These are phyloP conservation scores for Cajanus cajan DNA, from an alignment of 306 rosid species.

Conservation along the genomic window DNA sequence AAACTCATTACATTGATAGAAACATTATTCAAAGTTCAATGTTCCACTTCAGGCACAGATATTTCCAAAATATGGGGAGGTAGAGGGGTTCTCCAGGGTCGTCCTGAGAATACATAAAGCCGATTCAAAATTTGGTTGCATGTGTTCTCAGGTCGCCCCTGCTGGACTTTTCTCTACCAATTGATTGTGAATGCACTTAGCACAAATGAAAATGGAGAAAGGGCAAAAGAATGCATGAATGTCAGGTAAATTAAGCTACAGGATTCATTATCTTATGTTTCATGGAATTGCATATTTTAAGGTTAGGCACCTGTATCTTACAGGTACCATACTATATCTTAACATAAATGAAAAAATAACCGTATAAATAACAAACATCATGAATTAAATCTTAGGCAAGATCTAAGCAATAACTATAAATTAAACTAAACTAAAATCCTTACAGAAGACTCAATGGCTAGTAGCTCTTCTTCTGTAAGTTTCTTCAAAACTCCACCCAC, in stretches of 20 bases:
- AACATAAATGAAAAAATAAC: neutral
- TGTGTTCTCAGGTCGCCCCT: slow-evolving; percentile 99
- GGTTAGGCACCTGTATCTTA: neutral
- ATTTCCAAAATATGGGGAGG: slow-evolving; percentile 17
- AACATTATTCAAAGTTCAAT: neutral
- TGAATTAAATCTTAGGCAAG: neutral
- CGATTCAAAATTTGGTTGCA: neutral
- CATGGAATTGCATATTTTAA: neutral
- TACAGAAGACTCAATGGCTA: slow-evolving; percentile 56
- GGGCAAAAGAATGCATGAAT: neutral
- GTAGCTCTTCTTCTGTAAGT: slow-evolving; percentile 58
- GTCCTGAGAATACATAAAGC: slow-evolving; percentile 57
- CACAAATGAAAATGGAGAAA: neutral
- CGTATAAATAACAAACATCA: neutral
- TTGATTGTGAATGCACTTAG: neutral
- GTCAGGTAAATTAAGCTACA: slow-evolving; percentile 13
- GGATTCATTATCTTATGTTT: neutral
- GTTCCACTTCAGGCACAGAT: neutral
- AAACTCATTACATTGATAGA: slow-evolving; percentile 10
- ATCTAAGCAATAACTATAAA: neutral
- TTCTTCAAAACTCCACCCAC: slow-evolving; percentile 63
- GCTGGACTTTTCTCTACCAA: slow-evolving; percentile 44
- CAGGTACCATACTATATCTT: neutral
- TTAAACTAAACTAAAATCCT: slow-evolving; percentile 59
- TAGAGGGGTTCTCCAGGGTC: slow-evolving; percentile 56